Conservation (phyloP, 306 rosid species). For the Cajanus cajan region DNA sequence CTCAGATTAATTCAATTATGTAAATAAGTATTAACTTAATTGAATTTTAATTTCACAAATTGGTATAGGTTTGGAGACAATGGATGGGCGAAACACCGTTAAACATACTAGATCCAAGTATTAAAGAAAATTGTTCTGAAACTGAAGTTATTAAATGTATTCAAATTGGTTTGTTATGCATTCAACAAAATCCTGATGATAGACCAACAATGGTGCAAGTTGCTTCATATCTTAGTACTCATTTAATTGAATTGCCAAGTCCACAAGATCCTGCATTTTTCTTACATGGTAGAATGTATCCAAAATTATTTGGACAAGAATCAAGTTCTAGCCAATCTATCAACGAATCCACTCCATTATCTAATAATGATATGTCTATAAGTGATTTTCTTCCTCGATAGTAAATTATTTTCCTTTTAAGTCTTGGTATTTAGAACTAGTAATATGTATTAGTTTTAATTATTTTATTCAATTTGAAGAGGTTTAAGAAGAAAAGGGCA, state of each 20-base stretch:
- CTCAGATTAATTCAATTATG: not conserved
- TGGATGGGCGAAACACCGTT: conserved; percentile 33
- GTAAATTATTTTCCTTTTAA: not conserved
- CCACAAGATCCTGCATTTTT: conserved; percentile 38
- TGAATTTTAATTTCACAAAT: not conserved
- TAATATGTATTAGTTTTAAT: too few relatives aligned
- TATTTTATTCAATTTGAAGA: too few relatives aligned
- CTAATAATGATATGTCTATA: not conserved
- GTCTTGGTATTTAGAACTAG: too few relatives aligned
- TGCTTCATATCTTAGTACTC: conserved; percentile 28
- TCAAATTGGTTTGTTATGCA: conserved; percentile 45
- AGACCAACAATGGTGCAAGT: conserved; percentile 41
- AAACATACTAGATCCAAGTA: conserved; percentile 34
- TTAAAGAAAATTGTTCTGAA: not conserved
- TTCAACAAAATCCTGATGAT: conserved; percentile 38
- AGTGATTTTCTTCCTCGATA: not conserved
- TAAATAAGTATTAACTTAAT: not conserved
- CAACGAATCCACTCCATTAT: not conserved
- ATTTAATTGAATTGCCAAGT: conserved; percentile 18
- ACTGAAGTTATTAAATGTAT: conserved; percentile 32
- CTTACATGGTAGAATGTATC: not conserved
- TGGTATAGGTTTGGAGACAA: conserved; percentile 40
- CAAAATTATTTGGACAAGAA: not conserved
- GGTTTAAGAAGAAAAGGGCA: too few relatives aligned
- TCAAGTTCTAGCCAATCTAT: not conserved